These are phyloP conservation scores for Sporothrix pseudoabietina DNA, from an alignment of 2,329 filamentous ascomycete genomes.

Conservation along the genomic window DNA sequence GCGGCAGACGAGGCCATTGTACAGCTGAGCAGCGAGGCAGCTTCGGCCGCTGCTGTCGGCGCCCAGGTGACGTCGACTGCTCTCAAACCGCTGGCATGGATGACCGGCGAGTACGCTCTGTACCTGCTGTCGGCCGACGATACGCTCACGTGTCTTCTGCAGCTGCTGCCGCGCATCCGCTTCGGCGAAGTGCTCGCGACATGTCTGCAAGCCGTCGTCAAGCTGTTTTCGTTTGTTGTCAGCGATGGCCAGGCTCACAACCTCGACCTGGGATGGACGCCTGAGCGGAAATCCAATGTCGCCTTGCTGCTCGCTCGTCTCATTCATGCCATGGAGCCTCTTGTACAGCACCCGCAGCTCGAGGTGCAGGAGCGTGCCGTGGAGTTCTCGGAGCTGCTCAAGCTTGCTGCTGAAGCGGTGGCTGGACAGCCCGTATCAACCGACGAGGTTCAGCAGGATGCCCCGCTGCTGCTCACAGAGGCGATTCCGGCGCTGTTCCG, in stretches of 20 bases:
- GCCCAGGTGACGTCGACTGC: constrained; percentile 65
- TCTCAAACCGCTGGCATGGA: constrained; percentile 77
- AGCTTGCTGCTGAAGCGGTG: constrained; percentile 80
- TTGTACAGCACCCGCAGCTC: constrained; percentile 79
- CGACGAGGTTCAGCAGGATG: constrained; percentile 60
- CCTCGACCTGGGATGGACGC: constrained; percentile 60
- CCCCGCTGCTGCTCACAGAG: constrained; percentile 83
- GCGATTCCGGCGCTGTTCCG: constrained; percentile 86
- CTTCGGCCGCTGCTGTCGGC: constrained; percentile 44
- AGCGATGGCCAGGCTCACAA: constrained; percentile 57
- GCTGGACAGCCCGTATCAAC: constrained; percentile 64
- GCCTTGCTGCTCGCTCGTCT: constrained; percentile 79
- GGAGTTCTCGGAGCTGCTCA: constrained; percentile 87
- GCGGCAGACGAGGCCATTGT: constrained; percentile 77
- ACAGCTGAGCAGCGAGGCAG: constrained; percentile 56
- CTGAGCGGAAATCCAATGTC: constrained; percentile 71
- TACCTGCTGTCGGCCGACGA: constrained; percentile 70
- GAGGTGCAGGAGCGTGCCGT: constrained; percentile 95
- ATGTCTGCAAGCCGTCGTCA: constrained; percentile 81
- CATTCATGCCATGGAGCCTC: constrained; percentile 75
- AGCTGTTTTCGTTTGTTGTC: constrained; percentile 75
- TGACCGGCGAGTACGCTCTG: constrained; percentile 84
- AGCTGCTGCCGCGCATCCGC: constrained; percentile 60
- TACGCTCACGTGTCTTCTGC: constrained; percentile 72
- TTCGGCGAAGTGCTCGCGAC: constrained; percentile 70